Evolutionary conservation across 495 filamentous ascomycete species (phyloP).

Genomic region (Cercophora samala): DNA sequence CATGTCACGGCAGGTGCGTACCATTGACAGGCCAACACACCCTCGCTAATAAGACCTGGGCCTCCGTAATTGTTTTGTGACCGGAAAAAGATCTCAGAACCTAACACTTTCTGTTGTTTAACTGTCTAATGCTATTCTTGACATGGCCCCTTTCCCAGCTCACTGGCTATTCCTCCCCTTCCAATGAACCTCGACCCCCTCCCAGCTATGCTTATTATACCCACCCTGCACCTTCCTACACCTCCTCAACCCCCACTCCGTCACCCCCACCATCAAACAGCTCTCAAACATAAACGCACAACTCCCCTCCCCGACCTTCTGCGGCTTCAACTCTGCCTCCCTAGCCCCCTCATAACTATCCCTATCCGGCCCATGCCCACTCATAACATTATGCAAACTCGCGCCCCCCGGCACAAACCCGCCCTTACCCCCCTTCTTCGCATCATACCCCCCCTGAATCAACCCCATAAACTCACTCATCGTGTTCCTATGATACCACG

Average conservation of each 20-base stretch:
- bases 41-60: too few species aligned
- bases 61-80: too few species aligned
- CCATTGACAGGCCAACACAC: too few species aligned
- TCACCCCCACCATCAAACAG: constrained; percentile 82
- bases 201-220: constrained; percentile 86
- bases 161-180: constrained; percentile 34
- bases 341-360: constrained; percentile 63
- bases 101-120: too few species aligned
- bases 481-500: constrained; percentile 77
- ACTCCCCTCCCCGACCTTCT: constrained; percentile 54
- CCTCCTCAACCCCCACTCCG: constrained; percentile 81
- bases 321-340: constrained; percentile 52
- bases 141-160: background rate
- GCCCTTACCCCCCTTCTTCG: constrained; percentile 46
- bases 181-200: constrained; percentile 73
- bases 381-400: constrained; percentile 58
- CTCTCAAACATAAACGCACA: constrained; percentile 70
- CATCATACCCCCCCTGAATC: constrained; percentile 62
- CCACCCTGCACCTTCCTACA: constrained; percentile 80
- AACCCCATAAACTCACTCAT: constrained; percentile 87
- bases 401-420: constrained; percentile 60
- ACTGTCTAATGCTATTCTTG: too few species aligned
- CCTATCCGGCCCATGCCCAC: constrained; percentile 57
- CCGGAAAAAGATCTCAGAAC: too few species aligned
- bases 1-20: too few species aligned